phyloP scores from a whole-genome alignment of 2,329 filamentous ascomycete genomes.

The Lasiodiplodia gonubiensis region DNA sequence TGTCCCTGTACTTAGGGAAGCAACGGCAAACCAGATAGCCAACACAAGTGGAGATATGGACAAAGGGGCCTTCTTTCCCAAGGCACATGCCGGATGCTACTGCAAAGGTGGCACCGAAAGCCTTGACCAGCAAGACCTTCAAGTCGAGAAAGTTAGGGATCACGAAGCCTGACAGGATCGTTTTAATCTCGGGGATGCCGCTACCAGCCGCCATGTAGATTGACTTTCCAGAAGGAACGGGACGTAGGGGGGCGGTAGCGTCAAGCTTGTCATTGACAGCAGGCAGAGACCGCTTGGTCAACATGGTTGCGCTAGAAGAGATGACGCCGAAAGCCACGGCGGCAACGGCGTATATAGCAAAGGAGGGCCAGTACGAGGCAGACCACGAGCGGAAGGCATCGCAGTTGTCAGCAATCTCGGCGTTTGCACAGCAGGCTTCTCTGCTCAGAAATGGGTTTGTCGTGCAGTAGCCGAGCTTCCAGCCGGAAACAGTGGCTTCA shows the following conservation, averaged over 20 bases:
- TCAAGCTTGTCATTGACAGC: constrained; percentile 44
- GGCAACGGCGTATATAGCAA: constrained; percentile 57
- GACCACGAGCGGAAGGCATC: constrained; percentile 54
- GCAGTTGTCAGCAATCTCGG: constrained; percentile 44
- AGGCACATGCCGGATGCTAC: constrained; percentile 66
- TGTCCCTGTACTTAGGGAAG: constrained; percentile 64
- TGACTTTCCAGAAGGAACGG: constrained; percentile 50
- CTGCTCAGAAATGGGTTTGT: constrained; percentile 53
- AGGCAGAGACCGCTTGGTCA: constrained; percentile 57
- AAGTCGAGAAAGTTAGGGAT: constrained; percentile 63
- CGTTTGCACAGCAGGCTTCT: constrained; percentile 56
- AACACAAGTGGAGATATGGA: constrained; percentile 65
- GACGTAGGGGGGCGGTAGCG: constrained; percentile 29
- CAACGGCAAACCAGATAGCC: constrained; percentile 58
- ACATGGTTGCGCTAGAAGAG: constrained; percentile 56
- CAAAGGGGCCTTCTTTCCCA: constrained; percentile 67
- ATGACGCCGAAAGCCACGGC: constrained; percentile 58
- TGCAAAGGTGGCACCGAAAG: constrained; percentile 63
- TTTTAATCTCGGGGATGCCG: constrained; percentile 68
- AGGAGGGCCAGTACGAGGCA: constrained; percentile 47
- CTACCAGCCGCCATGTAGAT: constrained; percentile 66
- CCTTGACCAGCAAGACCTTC: constrained; percentile 63
- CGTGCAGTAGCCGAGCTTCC: constrained; percentile 63
- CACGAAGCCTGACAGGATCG: constrained; percentile 65
- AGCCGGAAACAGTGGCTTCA: constrained; percentile 61